Percentiles rank a stretch among this genome's conserved stretches.
phyloP scores from a whole-genome alignment of 192 early-diverging fungal species.

The Rhizoclosmatium sp. region DNA sequence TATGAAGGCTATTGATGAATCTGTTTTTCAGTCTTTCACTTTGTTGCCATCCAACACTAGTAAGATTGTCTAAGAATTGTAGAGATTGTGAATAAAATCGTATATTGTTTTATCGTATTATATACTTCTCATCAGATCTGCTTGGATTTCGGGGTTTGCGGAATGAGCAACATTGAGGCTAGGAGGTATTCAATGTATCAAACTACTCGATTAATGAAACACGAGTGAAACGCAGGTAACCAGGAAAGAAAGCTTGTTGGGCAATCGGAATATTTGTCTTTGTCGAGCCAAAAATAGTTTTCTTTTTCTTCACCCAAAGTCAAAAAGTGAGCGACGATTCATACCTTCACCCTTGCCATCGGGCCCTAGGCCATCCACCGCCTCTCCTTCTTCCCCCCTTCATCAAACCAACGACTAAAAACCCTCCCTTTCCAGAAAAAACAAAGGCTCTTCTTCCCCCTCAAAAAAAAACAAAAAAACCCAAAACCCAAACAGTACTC shows the following conservation, averaged over 20 bases:
- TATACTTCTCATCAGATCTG: too few species aligned
- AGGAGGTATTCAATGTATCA: background rate
- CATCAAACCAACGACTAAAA: background rate
- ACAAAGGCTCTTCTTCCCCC: background rate
- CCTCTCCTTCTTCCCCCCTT: background rate
- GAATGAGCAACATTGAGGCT: too few species aligned
- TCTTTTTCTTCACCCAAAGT: background rate
- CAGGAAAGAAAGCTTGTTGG: background rate
- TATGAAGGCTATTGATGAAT: too few species aligned
- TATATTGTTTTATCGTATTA: background rate
- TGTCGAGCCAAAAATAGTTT: background rate
- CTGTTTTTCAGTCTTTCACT: too few species aligned
- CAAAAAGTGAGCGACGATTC: slow-evolving; percentile 3
- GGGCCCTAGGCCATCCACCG: background rate
- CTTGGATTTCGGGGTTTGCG: too few species aligned
- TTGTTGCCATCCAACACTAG: too few species aligned
- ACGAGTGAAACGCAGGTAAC: background rate
- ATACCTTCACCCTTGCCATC: background rate
- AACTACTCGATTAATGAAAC: background rate
- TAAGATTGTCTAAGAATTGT: too few species aligned
- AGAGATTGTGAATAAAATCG: background rate
- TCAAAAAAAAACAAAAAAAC: slow-evolving; percentile 27
- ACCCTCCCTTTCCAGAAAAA: background rate
- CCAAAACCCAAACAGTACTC: slow-evolving; percentile 2
- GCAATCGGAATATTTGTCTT: background rate